Evolutionary conservation across 2,329 filamentous ascomycete species (phyloP), one percentile per base, ranked within the genome.

Genomic region (Daldinia sp.): DNA sequence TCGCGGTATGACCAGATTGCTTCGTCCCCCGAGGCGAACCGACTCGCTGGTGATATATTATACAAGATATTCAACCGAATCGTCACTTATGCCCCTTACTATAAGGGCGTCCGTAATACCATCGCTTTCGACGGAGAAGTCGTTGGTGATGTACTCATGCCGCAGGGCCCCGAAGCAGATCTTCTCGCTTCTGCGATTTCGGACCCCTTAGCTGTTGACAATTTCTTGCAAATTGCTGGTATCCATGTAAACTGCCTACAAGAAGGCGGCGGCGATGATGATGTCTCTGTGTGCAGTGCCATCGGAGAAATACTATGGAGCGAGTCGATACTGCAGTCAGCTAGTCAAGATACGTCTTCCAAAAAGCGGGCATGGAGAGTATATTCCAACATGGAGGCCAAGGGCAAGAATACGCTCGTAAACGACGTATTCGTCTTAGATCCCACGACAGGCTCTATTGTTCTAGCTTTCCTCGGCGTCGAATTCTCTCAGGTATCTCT

Each of bases 191-290:
- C 58, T 37, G 60, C 50, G 30, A 23, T 61, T 4, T 60, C 63
- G 3, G 51, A 60, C 12, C 63, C 63, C 15, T 15, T 65, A 37
- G 55, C 59, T 2, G 48, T 75, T 6, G 79, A 81, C 59, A 76
- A 71, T 44, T 80, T 81, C 67, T 70, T 78, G 12, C 79, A 80
- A 62, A 71, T 80, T 2, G 78, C 77, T 6, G 80, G 81, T 0
- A 77, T 82, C 5, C 78, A 77, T 60, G 77, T 78, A 2, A 82
- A 82, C 58, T 79, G 75, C 66, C 53, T 79, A 12, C 66, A 69
- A 13, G 60, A 72, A 12, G 60, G 70, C 4, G 62, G 71, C 18
- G 50, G 54, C 23, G 35, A 66, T 2, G 69, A 72, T 1, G 72
- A 76, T 3, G 74, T 72, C n/a, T 68, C 72, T 18, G 67, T 78